Conservation (phyloP, 306 rosid genomes). For the Sicyos edulis region DNA sequence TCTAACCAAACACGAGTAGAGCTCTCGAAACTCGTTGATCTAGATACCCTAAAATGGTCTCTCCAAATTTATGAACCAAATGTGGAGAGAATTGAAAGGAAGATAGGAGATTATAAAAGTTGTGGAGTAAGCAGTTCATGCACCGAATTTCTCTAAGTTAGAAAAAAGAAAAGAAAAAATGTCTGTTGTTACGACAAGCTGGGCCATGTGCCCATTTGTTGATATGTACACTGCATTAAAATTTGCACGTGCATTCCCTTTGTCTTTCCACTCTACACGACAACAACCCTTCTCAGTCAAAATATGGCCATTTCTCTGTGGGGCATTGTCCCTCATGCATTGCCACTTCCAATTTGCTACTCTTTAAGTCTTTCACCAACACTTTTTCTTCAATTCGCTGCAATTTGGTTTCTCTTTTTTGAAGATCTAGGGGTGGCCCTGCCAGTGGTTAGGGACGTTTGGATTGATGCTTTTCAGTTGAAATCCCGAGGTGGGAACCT, state of each 20-base stretch:
- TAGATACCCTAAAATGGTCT: neutral
- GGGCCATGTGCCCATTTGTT: slow-evolving; percentile 11
- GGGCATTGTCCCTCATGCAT: slow-evolving; percentile 14
- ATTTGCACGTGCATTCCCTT: slow-evolving; percentile 21
- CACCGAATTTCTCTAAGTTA: neutral
- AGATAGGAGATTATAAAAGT: neutral
- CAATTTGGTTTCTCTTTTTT: neutral
- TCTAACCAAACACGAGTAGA: neutral
- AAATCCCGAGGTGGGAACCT: neutral
- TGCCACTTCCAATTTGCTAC: no score
- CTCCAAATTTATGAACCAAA: neutral
- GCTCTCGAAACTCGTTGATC: neutral
- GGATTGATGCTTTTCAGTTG: no score
- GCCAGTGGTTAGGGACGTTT: neutral
- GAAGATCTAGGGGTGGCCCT: neutral
- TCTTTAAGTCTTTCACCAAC: no score
- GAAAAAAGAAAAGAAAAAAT: neutral
- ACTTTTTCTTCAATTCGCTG: neutral
- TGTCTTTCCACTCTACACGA: slow-evolving; percentile 9
- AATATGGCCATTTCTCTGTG: slow-evolving; percentile 9
- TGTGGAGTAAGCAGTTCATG: slow-evolving; percentile 13
- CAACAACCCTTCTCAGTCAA: neutral
- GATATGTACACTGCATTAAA: slow-evolving; percentile 6
- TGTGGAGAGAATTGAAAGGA: neutral
- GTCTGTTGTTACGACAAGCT: neutral